Evolutionary conservation across 1,139 yeast genomes (phyloP), one percentile per base, ranked within the genome.

Genomic region (Geotrichum histeridarum): DNA sequence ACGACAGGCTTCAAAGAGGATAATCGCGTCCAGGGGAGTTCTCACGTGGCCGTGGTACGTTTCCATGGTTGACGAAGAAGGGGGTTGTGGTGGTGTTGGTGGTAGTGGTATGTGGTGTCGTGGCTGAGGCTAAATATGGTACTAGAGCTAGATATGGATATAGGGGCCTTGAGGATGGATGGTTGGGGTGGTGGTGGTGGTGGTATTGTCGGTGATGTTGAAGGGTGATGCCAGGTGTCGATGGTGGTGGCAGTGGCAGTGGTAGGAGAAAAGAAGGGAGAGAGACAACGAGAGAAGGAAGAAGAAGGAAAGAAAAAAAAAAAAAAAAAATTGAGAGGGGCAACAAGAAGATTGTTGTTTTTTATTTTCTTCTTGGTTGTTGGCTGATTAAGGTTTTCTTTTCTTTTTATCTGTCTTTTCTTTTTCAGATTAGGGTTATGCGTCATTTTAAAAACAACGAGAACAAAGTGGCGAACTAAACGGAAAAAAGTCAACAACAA

Each of bases 1-100:
- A 36, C 86, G 73, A 18, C 85, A 77, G 1, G 86, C 90, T 69
- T 84, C 89, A 46, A 84, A 70, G 9, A 84, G 70, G 12, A 82
- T 67, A 17, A 84, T 72, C n/a, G 89, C 88, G 63, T 84, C 91
- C 57, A 72, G 70, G 1, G 83, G 76, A 0, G 83, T 73, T 35
- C 77, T 73, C 5, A 84, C 77, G 46, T 77, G 70, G 0, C 91
- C 91, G 56, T 71, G 73, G 63, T 84, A 84, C 0, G 87, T 81
- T 61, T 80, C 81, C 78, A 82, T 78, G 12, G 49, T 8, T 30
- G 22, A 12, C 2, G 30, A 11, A 17, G 33, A 17, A 8, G 33
- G 11, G 46, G 9, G n/a, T n/a, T n/a, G n/a, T n/a, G n/a, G n/a
- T n/a, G n/a, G n/a, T n/a, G n/a, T n/a, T 42, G 15, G 32, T 12